Base-by-base conservation (phyloP, 495 filamentous ascomycete genomes). In the Aspergillus ostianus region DNA sequence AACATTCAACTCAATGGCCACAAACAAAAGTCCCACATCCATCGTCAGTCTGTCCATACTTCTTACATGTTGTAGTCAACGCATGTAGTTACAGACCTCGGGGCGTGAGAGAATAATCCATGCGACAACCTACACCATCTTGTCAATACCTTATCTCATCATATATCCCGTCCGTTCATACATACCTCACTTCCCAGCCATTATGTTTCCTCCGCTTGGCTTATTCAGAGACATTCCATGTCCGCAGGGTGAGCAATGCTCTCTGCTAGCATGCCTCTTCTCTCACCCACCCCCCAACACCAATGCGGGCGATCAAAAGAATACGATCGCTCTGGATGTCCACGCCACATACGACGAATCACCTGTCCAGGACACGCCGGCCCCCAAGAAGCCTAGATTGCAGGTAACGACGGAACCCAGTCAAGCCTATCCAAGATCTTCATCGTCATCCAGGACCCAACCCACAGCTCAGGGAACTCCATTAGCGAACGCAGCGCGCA, bases 161-260 rank as follows among this genome's bases (percentile, higher is more conserved):
- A 41, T 41, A 15, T 17, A 41, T 41, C 13, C 12, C 13, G 30
- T 4, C 12, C 13, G 10, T 41, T 41, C 48, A 36, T 70, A 64
- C 62, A 63, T 46, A 55, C 59, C 32, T 74, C 60, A 21, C 60
- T 52, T 51, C 63, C 2, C 36, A 4, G 64, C 60, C 57, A 75
- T 62, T 6, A 92, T 92, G 89, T 89, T 90, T 64, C 73, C 82
- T 15, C 74, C 87, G 6, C 77, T 88, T 13, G 84, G 84, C 4
- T 73, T 87, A 30, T 89, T 92, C 71, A 85, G 81, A 63, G 76
- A 76, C 27, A 76, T 91, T 27, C 73, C 80, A 29, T 93, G 90
- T 68, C 89, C 89, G 0, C 71, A 83, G 51, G 80, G 82, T 17
- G 73, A 84, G 53, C 51, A 67, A 51, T 89, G 86, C 67, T 60